Percentiles rank a stretch among this genome's conserved stretches.
Conservation (phyloP, 148 eudicot species). For the Agrostemma githago region DNA sequence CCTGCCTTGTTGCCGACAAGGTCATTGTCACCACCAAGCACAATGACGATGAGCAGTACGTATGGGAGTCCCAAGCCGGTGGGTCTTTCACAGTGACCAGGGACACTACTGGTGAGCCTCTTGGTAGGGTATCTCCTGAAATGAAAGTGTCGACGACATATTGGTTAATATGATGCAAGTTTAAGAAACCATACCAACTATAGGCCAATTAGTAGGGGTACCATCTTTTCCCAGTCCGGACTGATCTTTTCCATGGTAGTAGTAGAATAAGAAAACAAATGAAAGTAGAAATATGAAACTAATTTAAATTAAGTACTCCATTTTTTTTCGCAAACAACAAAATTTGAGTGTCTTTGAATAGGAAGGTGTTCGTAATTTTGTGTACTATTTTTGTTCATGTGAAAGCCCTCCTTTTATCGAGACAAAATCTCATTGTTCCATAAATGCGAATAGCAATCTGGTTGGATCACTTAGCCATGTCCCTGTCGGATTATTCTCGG, state of each 20-base stretch:
- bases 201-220: slow-evolving; percentile 32
- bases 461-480: not conserved
- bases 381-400: not conserved
- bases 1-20: no score
- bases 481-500: no score
- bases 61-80: no score
- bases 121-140: no score
- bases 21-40: no score
- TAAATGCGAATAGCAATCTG: not conserved
- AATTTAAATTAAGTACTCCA: not conserved
- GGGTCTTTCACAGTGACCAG: no score
- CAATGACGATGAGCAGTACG: no score
- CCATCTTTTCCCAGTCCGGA: no score
- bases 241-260: slow-evolving; percentile 21
- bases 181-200: slow-evolving; percentile 53
- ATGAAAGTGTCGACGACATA: slow-evolving; percentile 12
- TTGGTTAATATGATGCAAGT: slow-evolving; percentile 26
- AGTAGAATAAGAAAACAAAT: slow-evolving; percentile 1
- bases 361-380: not conserved
- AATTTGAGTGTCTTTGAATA: not conserved
- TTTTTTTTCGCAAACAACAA: not conserved
- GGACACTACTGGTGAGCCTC: no score
- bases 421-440: not conserved
- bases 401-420: not conserved
- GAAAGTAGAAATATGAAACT: not conserved